Evolutionary conservation across 2,329 filamentous ascomycete genomes (phyloP), one percentile per base, ranked within the genome.

Genomic region (Apiospora arundinis): DNA sequence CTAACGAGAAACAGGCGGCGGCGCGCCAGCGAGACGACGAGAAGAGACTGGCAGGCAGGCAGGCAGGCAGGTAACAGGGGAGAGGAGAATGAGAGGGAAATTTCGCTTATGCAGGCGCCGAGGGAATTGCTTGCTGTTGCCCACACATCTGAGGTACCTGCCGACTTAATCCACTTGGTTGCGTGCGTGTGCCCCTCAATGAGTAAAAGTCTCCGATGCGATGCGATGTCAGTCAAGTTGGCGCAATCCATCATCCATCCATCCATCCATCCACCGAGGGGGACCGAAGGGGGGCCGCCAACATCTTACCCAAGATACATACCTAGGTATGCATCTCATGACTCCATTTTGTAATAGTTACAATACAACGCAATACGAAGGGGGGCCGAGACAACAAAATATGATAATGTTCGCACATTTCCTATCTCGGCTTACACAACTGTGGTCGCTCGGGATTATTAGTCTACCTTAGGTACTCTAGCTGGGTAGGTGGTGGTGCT

Each of bases 201-300:
- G 52, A 21, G 25, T 11, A 37, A 49, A 60, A 60, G 52, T 60
- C 28, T 60, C 52, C 52, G 52, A 60, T 60, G 52, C 25, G 49
- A 12, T 52, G 45, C 44, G 21, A 21, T 46, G 44, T 32, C 46
- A 48, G 46, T 48, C 2, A 2, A 48, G 46, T 25, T 25, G 49
- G 49, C 49, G 23, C 49, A 12, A 28, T 52, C 49, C 49, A 56
- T 23, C 48, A 56, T 23, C 21, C 12, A 18, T 48, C 45, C 45
- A 48, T 48, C n/a, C 21, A 56, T 56, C 25, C 49, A 56, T 6
- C 23, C 49, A 28, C 37, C 37, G 37, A 42, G 32, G 32, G 32
- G 32, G 32, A 32, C n/a, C n/a, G n/a, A n/a, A n/a, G n/a, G 32
- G 32, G 32, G 32, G 32, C 32, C 32, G 32, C 32, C 32, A 6